phyloP scores from a whole-genome alignment of 176 grass and related monocot genomes.

The Oryza officinalis region DNA sequence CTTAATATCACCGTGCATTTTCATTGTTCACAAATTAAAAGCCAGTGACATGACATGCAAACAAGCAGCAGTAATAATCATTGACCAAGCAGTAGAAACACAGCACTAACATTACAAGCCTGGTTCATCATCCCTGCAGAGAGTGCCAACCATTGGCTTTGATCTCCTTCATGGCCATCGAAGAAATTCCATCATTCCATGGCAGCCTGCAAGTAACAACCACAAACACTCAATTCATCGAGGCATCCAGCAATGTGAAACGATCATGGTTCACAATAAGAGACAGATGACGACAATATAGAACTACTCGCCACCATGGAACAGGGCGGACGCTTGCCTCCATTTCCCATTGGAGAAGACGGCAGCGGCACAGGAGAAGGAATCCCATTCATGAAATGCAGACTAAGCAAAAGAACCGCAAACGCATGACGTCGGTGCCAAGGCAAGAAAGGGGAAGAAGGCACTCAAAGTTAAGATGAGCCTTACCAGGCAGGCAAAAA shows the following conservation, averaged over 20 bases:
- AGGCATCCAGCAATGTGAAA: neutral
- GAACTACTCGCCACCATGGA: neutral
- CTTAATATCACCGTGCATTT: neutral
- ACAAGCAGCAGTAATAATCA: neutral
- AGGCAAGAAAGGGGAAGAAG: conserved; percentile 39
- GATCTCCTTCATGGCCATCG: neutral
- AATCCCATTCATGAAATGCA: conserved; percentile 17
- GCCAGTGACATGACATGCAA: neutral
- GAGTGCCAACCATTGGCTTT: neutral
- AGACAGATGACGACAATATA: neutral
- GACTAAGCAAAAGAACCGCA: conserved; percentile 48
- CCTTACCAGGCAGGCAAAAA: no score
- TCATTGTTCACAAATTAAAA: neutral
- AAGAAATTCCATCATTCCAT: conserved; percentile 9
- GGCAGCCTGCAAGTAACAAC: conserved; percentile 23
- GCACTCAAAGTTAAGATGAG: no score
- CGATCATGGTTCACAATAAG: neutral
- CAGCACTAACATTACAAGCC: neutral
- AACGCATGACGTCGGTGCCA: conserved; percentile 38
- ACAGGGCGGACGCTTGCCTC: neutral
- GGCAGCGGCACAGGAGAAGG: no score
- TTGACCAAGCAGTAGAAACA: neutral
- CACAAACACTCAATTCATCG: neutral
- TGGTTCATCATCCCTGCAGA: neutral
- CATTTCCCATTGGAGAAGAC: neutral